Conservation (phyloP, 805 yeast genomes). For the Candida sakaeoensis region DNA sequence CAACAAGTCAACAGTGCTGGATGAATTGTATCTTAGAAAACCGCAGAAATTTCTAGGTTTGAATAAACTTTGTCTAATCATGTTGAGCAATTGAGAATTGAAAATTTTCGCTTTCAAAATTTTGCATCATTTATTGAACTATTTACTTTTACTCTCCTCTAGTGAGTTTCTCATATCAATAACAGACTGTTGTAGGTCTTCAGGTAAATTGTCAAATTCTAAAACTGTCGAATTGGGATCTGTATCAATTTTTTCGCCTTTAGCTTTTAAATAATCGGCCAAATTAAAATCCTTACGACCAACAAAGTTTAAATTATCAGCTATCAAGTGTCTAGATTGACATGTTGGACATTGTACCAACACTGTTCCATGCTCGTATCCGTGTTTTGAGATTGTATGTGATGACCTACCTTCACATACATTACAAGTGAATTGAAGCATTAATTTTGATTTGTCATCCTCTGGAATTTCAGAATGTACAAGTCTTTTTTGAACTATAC, state of each 20-base stretch:
- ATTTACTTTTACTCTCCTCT: neutral
- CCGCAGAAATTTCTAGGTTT: neutral
- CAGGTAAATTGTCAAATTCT: constrained; percentile 66
- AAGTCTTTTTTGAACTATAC: neutral
- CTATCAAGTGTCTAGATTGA: constrained; percentile 80
- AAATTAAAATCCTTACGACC: constrained; percentile 74
- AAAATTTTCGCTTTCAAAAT: constrained; percentile 2
- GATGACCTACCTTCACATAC: constrained; percentile 79
- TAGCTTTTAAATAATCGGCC: constrained; percentile 69
- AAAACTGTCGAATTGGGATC: constrained; percentile 58
- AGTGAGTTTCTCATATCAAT: constrained; percentile 20
- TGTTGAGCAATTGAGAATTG: constrained; percentile 1
- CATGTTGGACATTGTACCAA: constrained; percentile 91
- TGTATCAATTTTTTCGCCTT: constrained; percentile 62
- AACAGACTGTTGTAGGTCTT: constrained; percentile 43
- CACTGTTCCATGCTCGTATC: constrained; percentile 83
- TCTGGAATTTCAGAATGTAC: neutral
- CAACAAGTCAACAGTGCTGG: neutral
- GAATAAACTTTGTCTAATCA: neutral
- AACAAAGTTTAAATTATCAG: constrained; percentile 70
- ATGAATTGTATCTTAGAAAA: constrained; percentile 6
- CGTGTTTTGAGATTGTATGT: constrained; percentile 89
- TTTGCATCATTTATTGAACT: neutral
- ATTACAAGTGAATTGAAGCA: constrained; percentile 92
- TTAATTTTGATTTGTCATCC: constrained; percentile 39